These are phyloP conservation scores for Globisporangium nunn DNA, from an alignment of 352 stramenopile species.

Conservation along the genomic window DNA sequence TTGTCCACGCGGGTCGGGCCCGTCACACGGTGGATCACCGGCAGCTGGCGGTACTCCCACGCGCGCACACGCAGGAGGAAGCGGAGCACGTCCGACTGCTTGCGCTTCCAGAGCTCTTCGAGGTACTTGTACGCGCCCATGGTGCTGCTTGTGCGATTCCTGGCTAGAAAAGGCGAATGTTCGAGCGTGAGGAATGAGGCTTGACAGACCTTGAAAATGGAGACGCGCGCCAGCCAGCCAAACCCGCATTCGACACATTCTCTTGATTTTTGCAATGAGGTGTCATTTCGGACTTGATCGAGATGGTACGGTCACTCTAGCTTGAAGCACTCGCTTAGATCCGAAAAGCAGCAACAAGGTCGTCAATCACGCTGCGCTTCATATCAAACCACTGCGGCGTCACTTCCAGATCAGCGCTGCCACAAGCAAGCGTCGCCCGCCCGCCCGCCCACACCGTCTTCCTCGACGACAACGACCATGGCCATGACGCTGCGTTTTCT, in stretches of 20 bases:
- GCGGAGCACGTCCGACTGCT: constrained; percentile 99
- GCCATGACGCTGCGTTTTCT: constrained; percentile 11
- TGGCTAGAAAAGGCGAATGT: constrained; percentile 42
- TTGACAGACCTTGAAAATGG: not conserved
- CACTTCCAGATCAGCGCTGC: not conserved
- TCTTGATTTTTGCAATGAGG: not conserved
- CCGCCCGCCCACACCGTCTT: too few relatives aligned
- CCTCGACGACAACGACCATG: constrained; percentile 3
- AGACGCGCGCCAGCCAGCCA: constrained; percentile 9
- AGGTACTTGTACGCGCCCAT: constrained; percentile 99
- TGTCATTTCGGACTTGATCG: not conserved
- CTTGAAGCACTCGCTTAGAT: not conserved
- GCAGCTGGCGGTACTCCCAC: constrained; percentile 98
- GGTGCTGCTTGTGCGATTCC: constrained; percentile 18
- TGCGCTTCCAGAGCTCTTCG: constrained; percentile 99
- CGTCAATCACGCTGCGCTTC: not conserved
- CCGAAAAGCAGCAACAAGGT: too few relatives aligned
- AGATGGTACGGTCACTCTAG: not conserved
- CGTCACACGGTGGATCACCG: constrained; percentile 94
- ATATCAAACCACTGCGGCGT: not conserved
- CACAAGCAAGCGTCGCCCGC: not conserved
- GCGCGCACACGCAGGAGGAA: constrained; percentile 98
- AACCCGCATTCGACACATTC: constrained; percentile 1
- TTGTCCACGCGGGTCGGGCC: constrained; percentile 98
- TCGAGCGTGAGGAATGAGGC: not conserved